Evolutionary conservation across 768 basidiomycete genomes (phyloP).

Genomic region (Suillus fuscotomentosus): DNA sequence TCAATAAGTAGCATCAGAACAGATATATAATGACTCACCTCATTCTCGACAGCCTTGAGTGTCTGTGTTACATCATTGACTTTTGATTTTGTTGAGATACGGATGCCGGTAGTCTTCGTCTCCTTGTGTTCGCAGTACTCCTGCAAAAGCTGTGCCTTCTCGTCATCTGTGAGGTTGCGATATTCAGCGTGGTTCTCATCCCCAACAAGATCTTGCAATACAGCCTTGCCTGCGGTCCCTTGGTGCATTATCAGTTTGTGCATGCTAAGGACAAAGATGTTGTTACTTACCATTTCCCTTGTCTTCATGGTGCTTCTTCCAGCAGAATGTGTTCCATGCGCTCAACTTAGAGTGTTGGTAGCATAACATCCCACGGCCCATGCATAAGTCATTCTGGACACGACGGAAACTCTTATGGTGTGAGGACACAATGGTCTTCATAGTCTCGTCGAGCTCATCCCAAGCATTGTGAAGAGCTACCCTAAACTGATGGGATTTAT

Average conservation of each 20-base stretch:
- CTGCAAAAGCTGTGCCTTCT: not conserved
- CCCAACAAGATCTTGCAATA: not conserved
- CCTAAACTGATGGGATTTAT: not conserved
- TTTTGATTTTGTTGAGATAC: conserved; percentile 6
- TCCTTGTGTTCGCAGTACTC: not conserved
- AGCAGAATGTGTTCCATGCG: conserved; percentile 10
- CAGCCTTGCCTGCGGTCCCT: not conserved
- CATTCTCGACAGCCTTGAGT: conserved; percentile 8
- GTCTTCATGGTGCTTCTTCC: conserved; percentile 5
- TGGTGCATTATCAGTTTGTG: not conserved
- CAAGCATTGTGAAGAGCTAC: conserved; percentile 6
- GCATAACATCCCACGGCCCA: not conserved
- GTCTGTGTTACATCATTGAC: conserved; percentile 11
- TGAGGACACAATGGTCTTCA: not conserved
- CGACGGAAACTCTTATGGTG: conserved; percentile 8
- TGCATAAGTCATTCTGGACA: conserved; percentile 5
- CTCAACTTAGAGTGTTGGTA: not conserved
- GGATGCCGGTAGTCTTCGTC: not conserved
- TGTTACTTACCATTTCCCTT: not conserved
- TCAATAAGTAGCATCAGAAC: not conserved
- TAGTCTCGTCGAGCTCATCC: conserved; percentile 3
- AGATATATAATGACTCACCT: not conserved
- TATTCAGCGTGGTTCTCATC: not conserved
- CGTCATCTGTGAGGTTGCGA: not conserved
- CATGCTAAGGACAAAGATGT: not conserved